Conservation (phyloP, 169 alveolate genomes). For the Plasmodium adleri region DNA sequence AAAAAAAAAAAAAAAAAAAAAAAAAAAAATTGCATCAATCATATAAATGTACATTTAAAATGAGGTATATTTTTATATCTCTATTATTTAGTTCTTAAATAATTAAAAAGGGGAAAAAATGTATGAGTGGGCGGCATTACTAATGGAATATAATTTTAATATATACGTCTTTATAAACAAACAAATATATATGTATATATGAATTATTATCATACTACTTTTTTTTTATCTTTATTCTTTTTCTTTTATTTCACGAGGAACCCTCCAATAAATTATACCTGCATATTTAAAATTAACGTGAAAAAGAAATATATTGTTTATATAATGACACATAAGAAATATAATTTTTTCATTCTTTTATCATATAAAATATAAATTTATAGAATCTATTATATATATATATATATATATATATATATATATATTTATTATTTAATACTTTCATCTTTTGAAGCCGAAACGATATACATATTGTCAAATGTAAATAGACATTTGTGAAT, state of each 20-base stretch:
- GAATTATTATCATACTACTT: background rate
- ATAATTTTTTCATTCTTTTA: background rate
- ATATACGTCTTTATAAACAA: no score
- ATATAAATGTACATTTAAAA: no score
- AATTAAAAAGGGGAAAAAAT: no score
- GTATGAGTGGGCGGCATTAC: no score
- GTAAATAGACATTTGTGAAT: conserved; percentile 68
- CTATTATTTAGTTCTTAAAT: no score
- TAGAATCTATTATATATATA: background rate
- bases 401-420: background rate
- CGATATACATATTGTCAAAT: conserved; percentile 44
- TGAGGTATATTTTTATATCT: no score
- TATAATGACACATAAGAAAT: background rate
- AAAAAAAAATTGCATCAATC: no score
- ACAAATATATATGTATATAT: background rate
- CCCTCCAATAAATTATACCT: conserved; percentile 68
- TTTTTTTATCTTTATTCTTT: background rate
- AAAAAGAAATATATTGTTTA: background rate
- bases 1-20: no score
- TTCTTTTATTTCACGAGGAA: conserved; percentile 45
- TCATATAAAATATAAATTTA: no score
- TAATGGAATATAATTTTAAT: no score
- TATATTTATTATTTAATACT: conserved; percentile 21
- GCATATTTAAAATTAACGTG: conserved; percentile 16
- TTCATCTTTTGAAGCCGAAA: conserved; percentile 62